These are phyloP conservation scores for Trichophyton rubrum DNA, from an alignment of 2,329 filamentous ascomycete species.

Conservation along the genomic window DNA sequence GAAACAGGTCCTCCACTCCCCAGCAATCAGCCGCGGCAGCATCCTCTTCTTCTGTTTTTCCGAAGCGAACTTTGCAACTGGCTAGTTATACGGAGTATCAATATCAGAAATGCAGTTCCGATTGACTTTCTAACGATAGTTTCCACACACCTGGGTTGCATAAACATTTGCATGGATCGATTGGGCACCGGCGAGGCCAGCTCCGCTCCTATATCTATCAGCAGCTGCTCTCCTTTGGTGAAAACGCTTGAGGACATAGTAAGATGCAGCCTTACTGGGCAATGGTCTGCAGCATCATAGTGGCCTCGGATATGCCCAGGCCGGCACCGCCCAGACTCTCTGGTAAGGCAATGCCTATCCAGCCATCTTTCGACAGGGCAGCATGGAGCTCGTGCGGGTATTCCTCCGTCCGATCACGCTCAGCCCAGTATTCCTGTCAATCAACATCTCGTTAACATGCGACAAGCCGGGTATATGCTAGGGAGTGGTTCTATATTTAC, in stretches of 20 bases:
- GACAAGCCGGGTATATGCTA: neutral
- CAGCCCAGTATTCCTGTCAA: slow-evolving; percentile 55
- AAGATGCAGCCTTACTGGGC: slow-evolving; percentile 41
- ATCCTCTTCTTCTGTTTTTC: slow-evolving; percentile 50
- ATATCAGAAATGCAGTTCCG: neutral
- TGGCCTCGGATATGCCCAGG: slow-evolving; percentile 65
- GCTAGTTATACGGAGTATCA: slow-evolving; percentile 18
- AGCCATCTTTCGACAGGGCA: slow-evolving; percentile 60
- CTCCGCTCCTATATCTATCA: slow-evolving; percentile 41
- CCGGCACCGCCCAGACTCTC: slow-evolving; percentile 62
- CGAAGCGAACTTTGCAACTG: slow-evolving; percentile 59
- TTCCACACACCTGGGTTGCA: slow-evolving; percentile 46
- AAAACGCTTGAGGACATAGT: neutral
- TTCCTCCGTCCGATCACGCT: slow-evolving; percentile 55
- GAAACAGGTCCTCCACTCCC: slow-evolving; percentile 62
- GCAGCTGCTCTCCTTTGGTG: neutral
- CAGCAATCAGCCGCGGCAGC: slow-evolving; percentile 59
- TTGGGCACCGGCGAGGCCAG: slow-evolving; percentile 59
- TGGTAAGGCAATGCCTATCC: slow-evolving; percentile 69
- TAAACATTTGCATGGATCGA: slow-evolving; percentile 45
- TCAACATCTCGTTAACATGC: neutral
- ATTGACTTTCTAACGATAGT: neutral
- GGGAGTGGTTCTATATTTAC: slow-evolving; percentile 14
- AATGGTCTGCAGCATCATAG: slow-evolving; percentile 79
- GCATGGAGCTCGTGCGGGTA: slow-evolving; percentile 67